phyloP scores from a whole-genome alignment of 306 rosid species.

The Vachellia collinsii region DNA sequence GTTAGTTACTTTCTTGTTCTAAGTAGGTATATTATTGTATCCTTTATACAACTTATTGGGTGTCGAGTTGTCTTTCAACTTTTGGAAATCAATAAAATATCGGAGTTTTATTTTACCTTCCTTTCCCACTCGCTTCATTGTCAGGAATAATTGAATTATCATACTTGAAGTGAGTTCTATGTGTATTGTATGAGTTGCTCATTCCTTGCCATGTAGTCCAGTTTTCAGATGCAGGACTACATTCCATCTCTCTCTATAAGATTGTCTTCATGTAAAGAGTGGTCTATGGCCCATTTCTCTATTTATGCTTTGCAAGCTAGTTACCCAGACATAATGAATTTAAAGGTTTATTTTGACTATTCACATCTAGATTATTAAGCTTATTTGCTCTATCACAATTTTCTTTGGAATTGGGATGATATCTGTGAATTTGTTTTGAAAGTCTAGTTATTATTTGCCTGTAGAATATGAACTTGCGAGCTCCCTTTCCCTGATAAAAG shows the following conservation, averaged over 20 bases:
- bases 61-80: neutral
- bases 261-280: neutral
- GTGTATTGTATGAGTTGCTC: neutral
- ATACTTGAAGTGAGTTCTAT: conserved; percentile 14
- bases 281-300: neutral
- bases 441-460: neutral
- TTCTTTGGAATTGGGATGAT: neutral
- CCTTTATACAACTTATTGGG: neutral
- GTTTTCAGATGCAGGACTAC: neutral
- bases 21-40: neutral
- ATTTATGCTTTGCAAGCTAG: neutral
- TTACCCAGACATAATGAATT: neutral
- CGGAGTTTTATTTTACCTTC: neutral
- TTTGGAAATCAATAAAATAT: neutral
- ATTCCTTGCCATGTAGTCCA: conserved; percentile 9
- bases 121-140: neutral
- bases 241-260: neutral
- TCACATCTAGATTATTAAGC: neutral
- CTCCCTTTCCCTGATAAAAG: neutral
- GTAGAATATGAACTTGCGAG: neutral
- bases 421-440: neutral
- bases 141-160: neutral
- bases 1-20: neutral
- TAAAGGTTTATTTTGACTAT: neutral
- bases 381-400: neutral